These are phyloP conservation scores for Luffa aegyptiaca DNA, from an alignment of 306 rosid species.

Conservation along the genomic window DNA sequence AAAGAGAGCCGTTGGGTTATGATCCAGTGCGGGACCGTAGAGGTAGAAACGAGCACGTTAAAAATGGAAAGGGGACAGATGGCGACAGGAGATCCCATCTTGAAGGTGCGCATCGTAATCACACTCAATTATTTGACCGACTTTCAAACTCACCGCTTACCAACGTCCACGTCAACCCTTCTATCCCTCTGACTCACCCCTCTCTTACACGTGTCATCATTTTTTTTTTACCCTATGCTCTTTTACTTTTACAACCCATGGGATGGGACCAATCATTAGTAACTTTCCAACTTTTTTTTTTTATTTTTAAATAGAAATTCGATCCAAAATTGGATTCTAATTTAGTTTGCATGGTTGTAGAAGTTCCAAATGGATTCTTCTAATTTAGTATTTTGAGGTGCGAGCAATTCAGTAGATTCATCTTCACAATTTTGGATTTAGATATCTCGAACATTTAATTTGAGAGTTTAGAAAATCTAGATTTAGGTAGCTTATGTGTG, in stretches of 20 bases:
- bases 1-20: background rate
- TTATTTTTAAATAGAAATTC: too few species aligned
- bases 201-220: constrained; percentile 1
- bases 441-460: too few species aligned
- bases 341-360: too few species aligned
- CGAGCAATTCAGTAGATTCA: too few species aligned
- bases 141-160: background rate
- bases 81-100: background rate
- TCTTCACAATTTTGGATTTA: too few species aligned
- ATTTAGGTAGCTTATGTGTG: too few species aligned
- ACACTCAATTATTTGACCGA: background rate
- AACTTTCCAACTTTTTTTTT: too few species aligned
- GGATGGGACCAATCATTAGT: background rate
- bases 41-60: background rate
- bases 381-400: too few species aligned
- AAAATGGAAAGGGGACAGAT: background rate
- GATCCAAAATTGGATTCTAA: too few species aligned
- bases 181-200: background rate
- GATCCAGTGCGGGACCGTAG: background rate
- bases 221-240: background rate
- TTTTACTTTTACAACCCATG: background rate
- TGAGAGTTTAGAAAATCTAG: too few species aligned
- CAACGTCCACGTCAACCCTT: background rate
- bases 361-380: too few species aligned
- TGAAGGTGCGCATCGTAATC: background rate